These are phyloP conservation scores for Xylaria multiplex DNA, from an alignment of 2,329 filamentous ascomycete genomes.

Conservation along the genomic window DNA sequence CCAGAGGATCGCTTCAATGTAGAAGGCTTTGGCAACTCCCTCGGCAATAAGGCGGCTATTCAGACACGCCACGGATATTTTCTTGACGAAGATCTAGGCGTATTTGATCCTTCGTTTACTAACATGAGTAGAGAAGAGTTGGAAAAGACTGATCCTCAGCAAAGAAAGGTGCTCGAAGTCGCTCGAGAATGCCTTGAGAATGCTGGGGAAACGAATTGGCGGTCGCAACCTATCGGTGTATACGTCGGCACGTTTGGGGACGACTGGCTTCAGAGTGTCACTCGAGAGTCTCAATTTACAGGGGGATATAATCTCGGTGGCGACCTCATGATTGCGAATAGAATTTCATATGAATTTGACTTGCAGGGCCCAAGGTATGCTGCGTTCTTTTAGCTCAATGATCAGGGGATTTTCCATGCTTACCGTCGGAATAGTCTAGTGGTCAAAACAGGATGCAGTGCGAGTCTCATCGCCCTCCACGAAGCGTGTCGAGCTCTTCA, in stretches of 20 bases:
- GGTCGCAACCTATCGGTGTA: conserved; percentile 48
- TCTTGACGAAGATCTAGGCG: conserved; percentile 31
- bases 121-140: not conserved
- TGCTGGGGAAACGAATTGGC: conserved; percentile 45
- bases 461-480: too few relatives aligned
- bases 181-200: conserved; percentile 47
- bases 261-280: conserved; percentile 45
- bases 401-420: too few relatives aligned
- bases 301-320: conserved; percentile 34
- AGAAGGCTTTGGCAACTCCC: conserved; percentile 35
- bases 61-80: conserved; percentile 38
- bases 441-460: conserved; percentile 46
- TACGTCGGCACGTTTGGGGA: conserved; percentile 50
- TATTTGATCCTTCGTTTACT: conserved; percentile 18
- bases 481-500: too few relatives aligned
- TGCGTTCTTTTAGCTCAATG: too few relatives aligned
- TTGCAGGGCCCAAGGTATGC: conserved; percentile 41
- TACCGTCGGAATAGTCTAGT: conserved; percentile 9
- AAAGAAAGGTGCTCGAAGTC: conserved; percentile 41
- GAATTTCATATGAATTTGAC: conserved; percentile 45
- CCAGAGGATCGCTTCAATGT: conserved; percentile 42
- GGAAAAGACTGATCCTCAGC: conserved; percentile 10
- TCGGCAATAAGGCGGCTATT: conserved; percentile 34
- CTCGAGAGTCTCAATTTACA: conserved; percentile 40
- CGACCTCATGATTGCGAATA: conserved; percentile 47